Evolutionary conservation across 2,329 filamentous ascomycete genomes (phyloP), one percentile per base, ranked within the genome.

Genomic region (Calonectria naviculata): DNA sequence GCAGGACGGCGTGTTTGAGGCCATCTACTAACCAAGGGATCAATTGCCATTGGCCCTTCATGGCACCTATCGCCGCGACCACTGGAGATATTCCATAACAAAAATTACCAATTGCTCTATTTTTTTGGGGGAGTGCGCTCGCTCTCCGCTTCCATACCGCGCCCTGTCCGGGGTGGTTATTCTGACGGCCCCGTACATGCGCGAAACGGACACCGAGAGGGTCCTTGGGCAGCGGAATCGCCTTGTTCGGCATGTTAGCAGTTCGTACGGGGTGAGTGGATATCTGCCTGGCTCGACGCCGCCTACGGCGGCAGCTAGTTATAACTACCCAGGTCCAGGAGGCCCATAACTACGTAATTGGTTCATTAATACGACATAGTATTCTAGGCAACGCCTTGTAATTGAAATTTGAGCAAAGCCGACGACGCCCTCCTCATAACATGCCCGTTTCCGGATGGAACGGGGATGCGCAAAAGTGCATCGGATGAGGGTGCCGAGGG

Each of bases 141-240:
- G 13, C 56, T 41, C 17, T 21, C 56, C 21, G 31, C 12, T 42
- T 42, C 38, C 36, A 28, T 31, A 21, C 17, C 24, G 24, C 12
- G 31, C 13, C 52, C 9, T 56, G 31, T 9, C n/a, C n/a, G 34
- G 13, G 31, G 31, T 26, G 34, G 52, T 10, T 56, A 56, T 47
- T 24, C 47, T 24, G n/a, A 46, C 54, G 54, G 56, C 49, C 47
- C 67, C 67, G 67, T 68, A 56, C 60, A 60, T 21, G 41, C 60
- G 38, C 49, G n/a, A 68, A 58, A 60, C 36, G 28, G 29, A 24
- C 41, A 67, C 67, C 63, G 46, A 64, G 26, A 41, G 47, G 52
- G 52, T 56, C 31, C 52, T 56, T 56, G 52, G 52, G 52, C 31
- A 56, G 52, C 31, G 52, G 52, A 38, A 56, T 56, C 31, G n/a